phyloP scores from a whole-genome alignment of 768 basidiomycete genomes.

The Lentinula boryana region DNA sequence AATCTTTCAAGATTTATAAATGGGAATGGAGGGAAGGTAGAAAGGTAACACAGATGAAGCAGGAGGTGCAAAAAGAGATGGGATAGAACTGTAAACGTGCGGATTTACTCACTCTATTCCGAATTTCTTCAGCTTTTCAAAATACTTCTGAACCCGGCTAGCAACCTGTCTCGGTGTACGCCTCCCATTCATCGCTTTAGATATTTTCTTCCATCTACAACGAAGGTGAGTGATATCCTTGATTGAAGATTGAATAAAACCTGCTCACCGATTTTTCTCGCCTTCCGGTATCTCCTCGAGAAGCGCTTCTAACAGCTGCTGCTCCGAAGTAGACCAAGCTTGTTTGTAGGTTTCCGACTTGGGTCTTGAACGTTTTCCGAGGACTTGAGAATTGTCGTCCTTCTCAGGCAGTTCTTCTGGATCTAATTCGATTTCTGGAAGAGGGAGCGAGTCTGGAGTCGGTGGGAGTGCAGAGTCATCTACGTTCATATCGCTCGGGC shows the following conservation, averaged over 20 bases:
- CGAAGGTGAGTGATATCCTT: conserved; percentile 1
- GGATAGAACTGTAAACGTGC: not conserved
- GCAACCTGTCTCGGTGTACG: conserved; percentile 83
- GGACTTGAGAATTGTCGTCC: conserved; percentile 10
- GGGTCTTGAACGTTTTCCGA: conserved; percentile 21
- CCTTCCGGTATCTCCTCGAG: conserved; percentile 73
- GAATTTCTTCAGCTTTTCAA: conserved; percentile 76
- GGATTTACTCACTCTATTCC: conserved; percentile 13
- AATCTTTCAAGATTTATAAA: not conserved
- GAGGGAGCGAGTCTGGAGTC: conserved; percentile 1
- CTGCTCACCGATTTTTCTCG: conserved; percentile 63
- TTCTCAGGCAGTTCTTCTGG: not conserved
- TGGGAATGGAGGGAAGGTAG: not conserved
- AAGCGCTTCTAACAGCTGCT: conserved; percentile 68
- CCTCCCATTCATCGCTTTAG: conserved; percentile 70
- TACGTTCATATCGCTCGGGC: conserved; percentile 9
- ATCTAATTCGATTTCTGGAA: not conserved
- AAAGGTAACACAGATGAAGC: not conserved
- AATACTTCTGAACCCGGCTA: conserved; percentile 84
- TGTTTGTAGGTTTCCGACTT: conserved; percentile 79
- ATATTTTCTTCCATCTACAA: conserved; percentile 74
- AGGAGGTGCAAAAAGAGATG: not conserved
- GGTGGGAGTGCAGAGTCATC: conserved; percentile 9
- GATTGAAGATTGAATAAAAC: not conserved
- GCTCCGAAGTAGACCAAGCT: conserved; percentile 71